Base-by-base conservation (phyloP, 1,139 yeast species). In the Insectozyma bohioensis region DNA sequence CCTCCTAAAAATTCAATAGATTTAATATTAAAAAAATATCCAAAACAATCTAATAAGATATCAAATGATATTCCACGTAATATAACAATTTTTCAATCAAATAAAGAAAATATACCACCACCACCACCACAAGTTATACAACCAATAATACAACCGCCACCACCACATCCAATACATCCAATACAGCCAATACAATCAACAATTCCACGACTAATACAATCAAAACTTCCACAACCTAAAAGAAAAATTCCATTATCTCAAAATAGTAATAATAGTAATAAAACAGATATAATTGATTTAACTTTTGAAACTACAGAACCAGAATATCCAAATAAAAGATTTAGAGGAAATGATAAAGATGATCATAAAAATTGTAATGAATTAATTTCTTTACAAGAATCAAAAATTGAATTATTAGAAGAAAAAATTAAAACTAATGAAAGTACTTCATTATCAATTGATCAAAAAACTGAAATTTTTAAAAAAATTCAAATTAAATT, bases 401-500 rank as follows among this genome's bases (percentile, higher is more conserved):
- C 46, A 10, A 59, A 58, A 26, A 54, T 54, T 26, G 43, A 48
- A 25, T 42, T 62, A 12, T 48, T 63, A 5, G 47, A 55, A 15
- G 53, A 60, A 36, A 37, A 63, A 34, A 53, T 58, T 30, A 34
- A 46, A 5, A 51, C 53, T 5, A 60, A 52, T 33, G 67, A 62
- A 38, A 61, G 67, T 4, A 55, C 67, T 1, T 54, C 64, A n/a
- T 52, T 62, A 9, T 61, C 69, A 3, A 41, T 58, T 6, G 68
- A 63, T 36, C 58, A 55, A 9, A 64, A 64, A 36, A 47, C 53
- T 22, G 42, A 46, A 16, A 58, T 59, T 44, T 48, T 57, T 15
- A 34, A 36, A 15, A 39, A 50, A 13, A 57, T 54, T 32, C 44
- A 45, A 8, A 58, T 61, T 0, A 36, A 49, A 25, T 44, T 56